Conservation (phyloP, 2,329 filamentous ascomycete species). For the Alternaria postmessia region DNA sequence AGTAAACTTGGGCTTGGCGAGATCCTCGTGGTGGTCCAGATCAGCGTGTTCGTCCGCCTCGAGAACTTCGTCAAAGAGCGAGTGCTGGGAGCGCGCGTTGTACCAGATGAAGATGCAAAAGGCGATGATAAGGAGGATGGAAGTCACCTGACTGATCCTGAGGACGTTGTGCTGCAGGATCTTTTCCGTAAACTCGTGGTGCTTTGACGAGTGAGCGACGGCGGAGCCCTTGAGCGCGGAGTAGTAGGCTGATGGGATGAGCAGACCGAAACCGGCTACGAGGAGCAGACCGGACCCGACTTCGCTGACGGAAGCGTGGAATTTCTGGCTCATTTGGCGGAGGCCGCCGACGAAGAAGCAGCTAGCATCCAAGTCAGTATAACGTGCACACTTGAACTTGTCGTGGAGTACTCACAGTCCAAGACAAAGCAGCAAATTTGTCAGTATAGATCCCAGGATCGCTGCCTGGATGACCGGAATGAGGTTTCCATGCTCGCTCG, state of each 20-base stretch:
- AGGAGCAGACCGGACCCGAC: constrained; percentile 79
- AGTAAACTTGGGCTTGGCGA: constrained; percentile 73
- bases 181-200: constrained; percentile 44
- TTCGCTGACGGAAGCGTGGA: constrained; percentile 79
- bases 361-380: background rate
- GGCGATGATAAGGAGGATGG: constrained; percentile 47
- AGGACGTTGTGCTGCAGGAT: constrained; percentile 46
- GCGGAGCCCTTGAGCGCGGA: constrained; percentile 55
- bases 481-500: constrained; percentile 45
- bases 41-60: constrained; percentile 74
- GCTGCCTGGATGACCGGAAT: constrained; percentile 80
- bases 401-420: constrained; percentile 57
- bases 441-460: constrained; percentile 82
- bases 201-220: constrained; percentile 36
- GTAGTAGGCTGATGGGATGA: constrained; percentile 48
- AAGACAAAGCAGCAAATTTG: constrained; percentile 81
- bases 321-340: constrained; percentile 71
- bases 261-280: constrained; percentile 70
- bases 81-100: constrained; percentile 77
- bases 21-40: constrained; percentile 68
- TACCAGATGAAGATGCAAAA: constrained; percentile 67
- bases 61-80: constrained; percentile 78
- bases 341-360: constrained; percentile 84
- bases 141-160: constrained; percentile 48
- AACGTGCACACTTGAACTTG: too few species aligned